These are phyloP conservation scores for Oryza meridionalis DNA, from an alignment of 176 grass and related monocot genomes.

Conservation along the genomic window DNA sequence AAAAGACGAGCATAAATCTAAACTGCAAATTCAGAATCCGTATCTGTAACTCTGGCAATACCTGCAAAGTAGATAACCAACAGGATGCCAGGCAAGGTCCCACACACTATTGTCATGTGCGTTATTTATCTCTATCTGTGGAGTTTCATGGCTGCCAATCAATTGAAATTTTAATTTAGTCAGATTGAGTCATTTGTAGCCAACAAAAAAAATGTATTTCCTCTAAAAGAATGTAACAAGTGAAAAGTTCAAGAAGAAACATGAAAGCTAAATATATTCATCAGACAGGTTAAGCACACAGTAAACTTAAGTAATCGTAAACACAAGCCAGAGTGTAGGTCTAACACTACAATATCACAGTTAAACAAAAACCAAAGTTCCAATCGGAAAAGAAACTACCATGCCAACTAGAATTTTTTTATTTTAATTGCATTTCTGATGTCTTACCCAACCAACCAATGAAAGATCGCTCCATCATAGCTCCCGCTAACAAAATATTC, in stretches of 20 bases:
- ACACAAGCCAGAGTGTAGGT: slow-evolving; percentile 4
- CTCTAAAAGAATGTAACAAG: slow-evolving; percentile 19
- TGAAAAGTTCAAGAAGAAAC: background rate
- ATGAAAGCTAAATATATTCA: background rate
- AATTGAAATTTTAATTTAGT: slow-evolving; percentile 30
- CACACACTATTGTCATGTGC: slow-evolving; percentile 96
- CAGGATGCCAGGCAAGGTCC: slow-evolving; percentile 99
- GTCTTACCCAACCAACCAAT: slow-evolving; percentile 99
- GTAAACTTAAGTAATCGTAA: background rate
- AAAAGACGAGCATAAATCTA: background rate
- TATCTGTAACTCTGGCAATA: slow-evolving; percentile 34
- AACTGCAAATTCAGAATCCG: slow-evolving; percentile 21
- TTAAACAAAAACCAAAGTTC: slow-evolving; percentile 14
- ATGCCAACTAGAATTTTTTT: background rate
- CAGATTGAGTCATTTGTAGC: slow-evolving; percentile 36
- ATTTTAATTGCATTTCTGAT: slow-evolving; percentile 28
- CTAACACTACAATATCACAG: slow-evolving; percentile 21
- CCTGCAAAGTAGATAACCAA: slow-evolving; percentile 99
- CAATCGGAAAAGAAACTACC: background rate
- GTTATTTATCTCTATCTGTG: slow-evolving; percentile 86
- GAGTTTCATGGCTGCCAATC: slow-evolving; percentile 84
- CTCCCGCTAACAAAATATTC: slow-evolving; percentile 99
- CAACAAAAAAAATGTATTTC: slow-evolving; percentile 23
- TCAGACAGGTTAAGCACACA: background rate
- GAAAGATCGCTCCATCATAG: slow-evolving; percentile 94